Base-by-base conservation (phyloP, 1,284 basidiomycete genomes). In the Pyrrhoderma lamaoense region DNA sequence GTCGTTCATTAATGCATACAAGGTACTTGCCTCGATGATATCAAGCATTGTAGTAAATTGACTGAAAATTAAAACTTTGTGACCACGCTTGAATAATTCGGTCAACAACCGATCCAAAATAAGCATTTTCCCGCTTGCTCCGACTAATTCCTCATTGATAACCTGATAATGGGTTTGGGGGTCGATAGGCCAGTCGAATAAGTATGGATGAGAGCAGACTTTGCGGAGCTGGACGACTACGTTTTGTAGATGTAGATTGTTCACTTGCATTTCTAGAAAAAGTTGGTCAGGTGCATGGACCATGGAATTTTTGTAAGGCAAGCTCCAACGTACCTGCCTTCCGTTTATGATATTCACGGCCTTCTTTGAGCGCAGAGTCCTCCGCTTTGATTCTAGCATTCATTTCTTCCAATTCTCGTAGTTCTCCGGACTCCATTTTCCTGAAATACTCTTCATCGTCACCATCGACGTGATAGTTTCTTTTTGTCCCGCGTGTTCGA, bases 31-130 rank as follows among this genome's bases (percentile, higher is more conserved):
- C 75, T 93, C 82, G 53, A 98, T 89, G 57, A 98, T 89, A 64
- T 99, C 89, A 47, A 98, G 71, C 92, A 97, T 93, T 1, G 87
- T 93, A 42, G 88, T 94, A 67, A 99, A 96, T 69, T 97, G 93
- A 52, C 88, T 87, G 69, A 99, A 99, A 31, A 98, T 67, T 25
- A 99, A 71, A 0, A 97, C 94, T 65, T 94, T 95, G 70, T 97
- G 94, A 4, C 78, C 80, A 9, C 82, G 70, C 19, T 72, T 72
- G 67, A 96, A 92, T n/a, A 99, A 70, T 51, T 85, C 91, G 40
- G 82, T 82, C 1, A 99, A 74, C 11, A 99, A 70, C 9, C 93
- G 82, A 59, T 97, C 90, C 0, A 98, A 78, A 18, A 98, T 73
- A 72, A 97, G 85, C 93, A 99, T 96, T 75, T 99, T 99, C 16